These are phyloP conservation scores for Verticillium albo-atrum DNA, from an alignment of 2,329 filamentous ascomycete species.

Conservation along the genomic window DNA sequence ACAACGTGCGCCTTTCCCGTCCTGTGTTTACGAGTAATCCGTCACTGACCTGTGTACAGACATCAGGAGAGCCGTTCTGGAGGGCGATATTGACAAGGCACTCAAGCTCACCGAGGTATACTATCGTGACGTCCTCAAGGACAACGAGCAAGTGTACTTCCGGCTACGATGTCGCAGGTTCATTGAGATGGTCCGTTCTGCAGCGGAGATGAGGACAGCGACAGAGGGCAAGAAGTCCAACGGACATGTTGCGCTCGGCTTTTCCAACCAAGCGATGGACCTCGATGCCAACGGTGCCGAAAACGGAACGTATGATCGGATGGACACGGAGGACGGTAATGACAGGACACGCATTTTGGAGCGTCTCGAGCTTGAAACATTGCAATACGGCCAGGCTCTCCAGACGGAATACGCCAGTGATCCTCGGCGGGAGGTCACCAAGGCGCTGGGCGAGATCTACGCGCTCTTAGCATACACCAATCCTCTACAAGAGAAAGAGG, in stretches of 20 bases:
- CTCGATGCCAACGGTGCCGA: slow-evolving; percentile 46
- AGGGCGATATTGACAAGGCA: slow-evolving; percentile 87
- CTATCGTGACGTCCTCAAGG: slow-evolving; percentile 75
- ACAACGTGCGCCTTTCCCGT: slow-evolving; percentile 61
- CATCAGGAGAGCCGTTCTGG: slow-evolving; percentile 81
- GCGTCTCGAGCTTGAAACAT: slow-evolving; percentile 60
- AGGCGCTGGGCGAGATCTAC: slow-evolving; percentile 78
- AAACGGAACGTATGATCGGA: slow-evolving; percentile 37
- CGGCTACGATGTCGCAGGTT: slow-evolving; percentile 86
- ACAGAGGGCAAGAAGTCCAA: slow-evolving; percentile 38
- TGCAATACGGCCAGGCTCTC: slow-evolving; percentile 76
- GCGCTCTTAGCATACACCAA: slow-evolving; percentile 84
- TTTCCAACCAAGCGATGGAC: slow-evolving; percentile 48
- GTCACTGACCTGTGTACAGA: slow-evolving; percentile 42
- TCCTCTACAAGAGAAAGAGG: slow-evolving; percentile 66
- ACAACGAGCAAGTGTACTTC: slow-evolving; percentile 84
- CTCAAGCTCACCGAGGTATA: slow-evolving; percentile 74
- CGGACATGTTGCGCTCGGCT: slow-evolving; percentile 38
- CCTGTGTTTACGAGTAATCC: neutral
- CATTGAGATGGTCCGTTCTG: slow-evolving; percentile 84
- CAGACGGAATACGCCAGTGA: slow-evolving; percentile 73
- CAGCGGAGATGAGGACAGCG: slow-evolving; percentile 57
- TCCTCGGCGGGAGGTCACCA: slow-evolving; percentile 63
- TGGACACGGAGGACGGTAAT: slow-evolving; percentile 43
- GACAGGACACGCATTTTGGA: slow-evolving; percentile 18